Evolutionary conservation across 1,139 yeast species (phyloP), one percentile per base, ranked within the genome.

Genomic region (Meyerozyma carpophila): DNA sequence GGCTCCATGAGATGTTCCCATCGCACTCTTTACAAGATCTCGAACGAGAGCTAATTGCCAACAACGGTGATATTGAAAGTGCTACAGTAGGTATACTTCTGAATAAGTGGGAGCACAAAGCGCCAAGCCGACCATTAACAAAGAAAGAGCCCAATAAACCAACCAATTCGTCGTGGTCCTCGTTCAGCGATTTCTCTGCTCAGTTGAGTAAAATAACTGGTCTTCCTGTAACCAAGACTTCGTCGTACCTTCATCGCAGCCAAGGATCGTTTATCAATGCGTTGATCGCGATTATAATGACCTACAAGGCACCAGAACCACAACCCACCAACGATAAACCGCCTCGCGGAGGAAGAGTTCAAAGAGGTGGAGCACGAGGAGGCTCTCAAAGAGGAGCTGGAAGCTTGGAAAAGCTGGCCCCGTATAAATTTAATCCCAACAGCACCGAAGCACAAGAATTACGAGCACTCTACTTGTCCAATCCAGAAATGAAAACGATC

Each of bases 321-420:
- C 20, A 11, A 31, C 34, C 16, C 2, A 13, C 34, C 20, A 31
- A 13, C 10, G 10, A 13, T 9, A 18, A 16, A 11, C 44, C 47
- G 9, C 50, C 52, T n/a, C 38, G 45, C 18, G 61, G 62, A 3
- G 59, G 65, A 5, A 43, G 66, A 37, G 68, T 60, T 11, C 68
- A 60, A 50, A 51, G 65, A 41, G 56, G 51, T 6, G 49, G 47
- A 11, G 37, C 43, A 27, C n/a, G 13, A 5, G 29, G 29, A 27
- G 29, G 13, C 4, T 27, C 11, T n/a, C 3, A 7, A 27, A 3
- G 29, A n/a, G 13, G 29, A n/a, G 6, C 2, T 5, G 29, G 29
- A 27, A 10, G 29, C 24, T 5, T 2, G 6, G 24, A 21, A 21
- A 21, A 5, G 4, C 8, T 5, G 2, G 2, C 8, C 24, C 6